phyloP scores from a whole-genome alignment of 805 yeast genomes.

The Barnettozyma sucrosica region DNA sequence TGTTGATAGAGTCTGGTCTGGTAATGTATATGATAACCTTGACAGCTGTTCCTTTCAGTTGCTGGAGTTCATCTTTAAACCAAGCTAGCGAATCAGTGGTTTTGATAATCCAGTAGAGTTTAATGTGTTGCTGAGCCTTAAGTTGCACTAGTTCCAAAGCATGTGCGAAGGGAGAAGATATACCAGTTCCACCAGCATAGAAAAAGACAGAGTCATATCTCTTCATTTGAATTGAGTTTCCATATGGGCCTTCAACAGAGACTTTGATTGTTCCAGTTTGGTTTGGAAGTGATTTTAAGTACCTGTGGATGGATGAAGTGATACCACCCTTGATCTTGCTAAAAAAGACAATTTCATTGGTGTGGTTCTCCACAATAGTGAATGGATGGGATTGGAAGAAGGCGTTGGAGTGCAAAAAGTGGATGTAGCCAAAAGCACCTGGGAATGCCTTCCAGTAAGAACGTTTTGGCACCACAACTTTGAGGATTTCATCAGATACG shows the following conservation, averaged over 20 bases:
- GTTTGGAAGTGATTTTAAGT: conserved; percentile 24
- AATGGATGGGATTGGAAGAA: conserved; percentile 77
- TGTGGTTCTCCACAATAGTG: conserved; percentile 43
- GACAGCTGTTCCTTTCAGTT: conserved; percentile 20
- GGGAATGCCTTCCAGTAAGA: conserved; percentile 44
- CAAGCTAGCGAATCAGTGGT: conserved; percentile 45
- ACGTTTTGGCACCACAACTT: conserved; percentile 39
- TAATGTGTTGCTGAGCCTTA: conserved; percentile 28
- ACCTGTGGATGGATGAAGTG: conserved; percentile 25
- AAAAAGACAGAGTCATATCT: conserved; percentile 35
- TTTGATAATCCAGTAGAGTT: conserved; percentile 62
- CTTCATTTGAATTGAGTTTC: conserved; percentile 33
- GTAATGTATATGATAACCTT: conserved; percentile 20
- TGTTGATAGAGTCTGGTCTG: conserved; percentile 12
- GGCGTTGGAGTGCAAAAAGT: conserved; percentile 43
- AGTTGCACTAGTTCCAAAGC: conserved; percentile 25
- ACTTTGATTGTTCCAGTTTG: conserved; percentile 27
- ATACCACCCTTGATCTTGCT: conserved; percentile 55
- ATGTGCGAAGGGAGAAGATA: conserved; percentile 44
- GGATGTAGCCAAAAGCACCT: conserved; percentile 53
- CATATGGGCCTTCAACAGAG: conserved; percentile 63
- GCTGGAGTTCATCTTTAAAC: conserved; percentile 41
- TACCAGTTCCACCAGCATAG: conserved; percentile 49
- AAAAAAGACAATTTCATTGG: conserved; percentile 36
- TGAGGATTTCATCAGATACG: conserved; percentile 37